Conservation (phyloP, 768 basidiomycete genomes). For the Calvatia gigantea region DNA sequence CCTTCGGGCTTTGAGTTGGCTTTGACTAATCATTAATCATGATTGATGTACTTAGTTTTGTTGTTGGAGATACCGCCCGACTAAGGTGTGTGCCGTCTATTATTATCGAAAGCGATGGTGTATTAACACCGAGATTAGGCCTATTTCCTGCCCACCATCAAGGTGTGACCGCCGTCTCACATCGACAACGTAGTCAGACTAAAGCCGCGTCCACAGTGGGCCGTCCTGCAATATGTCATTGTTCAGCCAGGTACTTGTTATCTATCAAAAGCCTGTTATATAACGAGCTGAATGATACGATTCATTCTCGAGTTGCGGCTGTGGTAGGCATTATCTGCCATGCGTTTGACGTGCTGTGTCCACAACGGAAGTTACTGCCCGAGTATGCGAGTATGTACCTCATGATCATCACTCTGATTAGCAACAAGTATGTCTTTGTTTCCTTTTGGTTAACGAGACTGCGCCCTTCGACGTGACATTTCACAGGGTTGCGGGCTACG, state of each 20-base stretch:
- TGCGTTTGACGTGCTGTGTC: conserved; percentile 64
- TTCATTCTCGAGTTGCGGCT: conserved; percentile 41
- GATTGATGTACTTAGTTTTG: conserved; percentile 58
- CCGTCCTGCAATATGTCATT: conserved; percentile 86
- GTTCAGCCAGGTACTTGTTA: conserved; percentile 47
- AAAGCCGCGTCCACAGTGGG: conserved; percentile 54
- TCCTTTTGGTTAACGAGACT: not conserved
- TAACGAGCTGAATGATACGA: not conserved
- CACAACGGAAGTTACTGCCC: conserved; percentile 52
- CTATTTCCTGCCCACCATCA: conserved; percentile 88
- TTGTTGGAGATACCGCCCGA: conserved; percentile 78
- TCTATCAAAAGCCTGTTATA: too few species aligned
- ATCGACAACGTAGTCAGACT: not conserved
- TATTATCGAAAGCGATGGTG: not conserved
- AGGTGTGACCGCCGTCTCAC: conserved; percentile 40
- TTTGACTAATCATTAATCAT: too few species aligned
- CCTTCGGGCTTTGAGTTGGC: not conserved
- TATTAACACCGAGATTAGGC: conserved; percentile 49
- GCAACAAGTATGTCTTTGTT: conserved; percentile 58
- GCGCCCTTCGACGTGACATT: not conserved
- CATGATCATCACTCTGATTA: conserved; percentile 70
- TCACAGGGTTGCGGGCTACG: conserved; percentile 84
- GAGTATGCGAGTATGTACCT: conserved; percentile 70
- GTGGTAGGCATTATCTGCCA: conserved; percentile 81
- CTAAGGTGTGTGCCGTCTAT: conserved; percentile 45